Evolutionary conservation across 1,284 basidiomycete genomes (phyloP).

Genomic region (Agroathelia rolfsii): DNA sequence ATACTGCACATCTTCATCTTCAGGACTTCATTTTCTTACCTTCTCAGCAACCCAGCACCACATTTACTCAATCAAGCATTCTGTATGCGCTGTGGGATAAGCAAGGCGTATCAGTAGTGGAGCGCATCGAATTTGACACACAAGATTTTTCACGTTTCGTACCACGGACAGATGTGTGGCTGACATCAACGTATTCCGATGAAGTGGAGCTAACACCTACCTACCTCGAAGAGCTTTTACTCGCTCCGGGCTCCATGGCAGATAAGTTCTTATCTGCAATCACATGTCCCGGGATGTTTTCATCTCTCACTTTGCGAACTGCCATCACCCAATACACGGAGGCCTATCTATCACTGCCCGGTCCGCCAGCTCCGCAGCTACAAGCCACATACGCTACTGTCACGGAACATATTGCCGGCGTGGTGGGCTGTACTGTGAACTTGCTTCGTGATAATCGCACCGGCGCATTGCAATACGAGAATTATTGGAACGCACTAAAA

Average conservation of each 20-base stretch:
- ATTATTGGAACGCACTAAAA: slow-evolving; percentile 77
- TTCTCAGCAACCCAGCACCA: too few relatives aligned
- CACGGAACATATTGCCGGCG: slow-evolving; percentile 68
- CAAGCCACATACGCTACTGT: slow-evolving; percentile 53
- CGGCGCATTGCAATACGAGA: slow-evolving; percentile 67
- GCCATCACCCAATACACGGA: slow-evolving; percentile 78
- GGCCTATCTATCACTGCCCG: slow-evolving; percentile 57
- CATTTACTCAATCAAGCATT: too few relatives aligned
- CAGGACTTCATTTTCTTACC: slow-evolving; percentile 61
- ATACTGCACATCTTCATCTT: slow-evolving; percentile 57
- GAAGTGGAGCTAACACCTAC: slow-evolving; percentile 76
- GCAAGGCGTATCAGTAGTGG: slow-evolving; percentile 65
- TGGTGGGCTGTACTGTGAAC: slow-evolving; percentile 80
- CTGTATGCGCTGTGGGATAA: slow-evolving; percentile 68
- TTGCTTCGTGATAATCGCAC: slow-evolving; percentile 68
- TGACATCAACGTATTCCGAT: slow-evolving; percentile 41
- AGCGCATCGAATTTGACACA: slow-evolving; percentile 39
- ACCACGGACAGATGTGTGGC: too few relatives aligned
- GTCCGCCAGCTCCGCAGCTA: slow-evolving; percentile 44
- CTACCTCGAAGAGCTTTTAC: slow-evolving; percentile 75
- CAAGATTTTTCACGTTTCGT: too few relatives aligned
- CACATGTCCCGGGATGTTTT: slow-evolving; percentile 82
- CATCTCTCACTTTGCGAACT: slow-evolving; percentile 65
- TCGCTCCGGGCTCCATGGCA: slow-evolving; percentile 61
- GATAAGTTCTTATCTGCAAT: slow-evolving; percentile 76